Conservation (phyloP, 148 eudicot genomes). For the Fagopyrum homotropicum region DNA sequence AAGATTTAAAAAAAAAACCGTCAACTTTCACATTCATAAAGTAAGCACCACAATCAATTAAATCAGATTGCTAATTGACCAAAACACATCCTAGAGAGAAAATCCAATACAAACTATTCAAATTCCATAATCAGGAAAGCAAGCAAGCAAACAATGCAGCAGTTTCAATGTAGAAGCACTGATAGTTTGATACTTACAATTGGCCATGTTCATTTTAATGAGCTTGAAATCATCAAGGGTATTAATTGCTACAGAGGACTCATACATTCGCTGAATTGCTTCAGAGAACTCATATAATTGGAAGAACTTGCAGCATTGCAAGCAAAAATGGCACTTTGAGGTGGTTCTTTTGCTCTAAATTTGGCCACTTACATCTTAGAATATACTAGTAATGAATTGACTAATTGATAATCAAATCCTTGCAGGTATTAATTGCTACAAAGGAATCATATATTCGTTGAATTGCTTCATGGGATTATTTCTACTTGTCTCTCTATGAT, state of each 20-base stretch:
- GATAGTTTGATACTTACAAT: constrained; percentile 33
- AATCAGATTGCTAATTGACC: background rate
- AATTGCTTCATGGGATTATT: background rate
- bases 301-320: constrained; percentile 27
- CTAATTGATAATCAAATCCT: background rate
- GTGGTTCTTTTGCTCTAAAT: background rate
- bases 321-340: constrained; percentile 32
- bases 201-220: constrained; percentile 81
- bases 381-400: background rate
- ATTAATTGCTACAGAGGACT: too few species aligned
- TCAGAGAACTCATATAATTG: too few species aligned
- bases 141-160: background rate
- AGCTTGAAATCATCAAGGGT: constrained; percentile 86
- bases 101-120: background rate
- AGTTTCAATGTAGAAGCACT: background rate
- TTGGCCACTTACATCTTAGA: background rate
- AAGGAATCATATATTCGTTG: background rate
- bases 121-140: background rate
- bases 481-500: background rate
- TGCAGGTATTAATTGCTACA: background rate
- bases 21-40: background rate
- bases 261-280: too few species aligned
- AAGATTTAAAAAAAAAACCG: background rate
- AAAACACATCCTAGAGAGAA: background rate
- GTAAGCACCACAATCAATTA: background rate